phyloP scores from a whole-genome alignment of 768 basidiomycete species.

The Dioszegia aurantiaca region DNA sequence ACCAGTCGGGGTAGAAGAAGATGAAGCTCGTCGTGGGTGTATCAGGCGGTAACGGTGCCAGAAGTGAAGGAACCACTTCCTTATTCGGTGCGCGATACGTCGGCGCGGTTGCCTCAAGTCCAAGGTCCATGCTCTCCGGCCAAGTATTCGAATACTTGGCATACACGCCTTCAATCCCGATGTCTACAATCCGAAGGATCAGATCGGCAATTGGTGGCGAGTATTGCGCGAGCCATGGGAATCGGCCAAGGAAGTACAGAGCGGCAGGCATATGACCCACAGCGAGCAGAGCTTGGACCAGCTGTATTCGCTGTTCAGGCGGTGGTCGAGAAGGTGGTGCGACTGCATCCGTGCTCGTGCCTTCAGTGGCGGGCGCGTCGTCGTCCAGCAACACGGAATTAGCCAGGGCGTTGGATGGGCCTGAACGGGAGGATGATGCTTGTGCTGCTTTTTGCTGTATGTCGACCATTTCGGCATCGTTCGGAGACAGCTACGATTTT shows the following conservation, averaged over 20 bases:
- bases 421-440: slow-evolving; percentile 27
- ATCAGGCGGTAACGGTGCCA: slow-evolving; percentile 75
- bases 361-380: slow-evolving; percentile 54
- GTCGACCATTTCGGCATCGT: slow-evolving; percentile 71
- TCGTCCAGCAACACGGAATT: slow-evolving; percentile 57
- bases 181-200: slow-evolving; percentile 60
- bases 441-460: slow-evolving; percentile 64
- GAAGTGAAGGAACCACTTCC: slow-evolving; percentile 68
- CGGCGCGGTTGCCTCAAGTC: slow-evolving; percentile 16
- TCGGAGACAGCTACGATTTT: slow-evolving; percentile 63
- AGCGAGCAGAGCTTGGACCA: slow-evolving; percentile 75
- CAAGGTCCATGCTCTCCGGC: slow-evolving; percentile 18
- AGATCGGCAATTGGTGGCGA: slow-evolving; percentile 82
- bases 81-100: slow-evolving; percentile 4
- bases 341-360: slow-evolving; percentile 47
- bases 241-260: slow-evolving; percentile 72
- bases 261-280: slow-evolving; percentile 79
- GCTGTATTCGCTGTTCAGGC: slow-evolving; percentile 70
- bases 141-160: neutral
- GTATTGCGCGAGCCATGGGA: slow-evolving; percentile 78
- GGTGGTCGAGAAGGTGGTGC: slow-evolving; percentile 52
- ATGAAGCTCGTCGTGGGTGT: slow-evolving; percentile 73
- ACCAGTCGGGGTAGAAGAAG: slow-evolving; percentile 89
- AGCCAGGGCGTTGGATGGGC: slow-evolving; percentile 36
- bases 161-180: neutral